Conservation (phyloP, 2,329 filamentous ascomycete genomes). For the Scorias spongiosa region DNA sequence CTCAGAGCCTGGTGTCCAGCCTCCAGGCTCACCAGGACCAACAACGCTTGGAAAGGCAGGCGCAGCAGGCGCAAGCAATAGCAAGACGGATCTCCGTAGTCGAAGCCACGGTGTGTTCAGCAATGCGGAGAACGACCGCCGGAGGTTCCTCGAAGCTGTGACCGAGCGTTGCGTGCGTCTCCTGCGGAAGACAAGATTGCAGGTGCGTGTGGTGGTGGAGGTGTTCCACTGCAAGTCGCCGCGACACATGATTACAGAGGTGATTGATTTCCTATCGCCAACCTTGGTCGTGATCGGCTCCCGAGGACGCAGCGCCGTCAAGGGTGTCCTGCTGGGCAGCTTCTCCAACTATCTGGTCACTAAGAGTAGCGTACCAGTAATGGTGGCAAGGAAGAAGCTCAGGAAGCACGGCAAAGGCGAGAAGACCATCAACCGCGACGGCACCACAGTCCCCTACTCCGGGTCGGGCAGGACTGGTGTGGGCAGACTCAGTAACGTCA, state of each 20-base stretch:
- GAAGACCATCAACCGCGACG: slow-evolving; percentile 25
- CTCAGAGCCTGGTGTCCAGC: slow-evolving; percentile 18
- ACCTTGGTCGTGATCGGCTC: slow-evolving; percentile 89
- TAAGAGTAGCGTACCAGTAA: slow-evolving; percentile 91
- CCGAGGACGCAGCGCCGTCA: slow-evolving; percentile 76
- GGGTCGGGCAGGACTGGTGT: slow-evolving; percentile 13
- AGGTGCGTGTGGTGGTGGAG: slow-evolving; percentile 86
- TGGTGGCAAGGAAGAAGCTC: slow-evolving; percentile 87
- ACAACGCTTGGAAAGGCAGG: slow-evolving; percentile 15
- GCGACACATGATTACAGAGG: slow-evolving; percentile 88
- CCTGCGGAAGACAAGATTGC: slow-evolving; percentile 76
- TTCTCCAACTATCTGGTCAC: slow-evolving; percentile 97
- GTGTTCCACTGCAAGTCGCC: slow-evolving; percentile 98
- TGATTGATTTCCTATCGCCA: slow-evolving; percentile 83
- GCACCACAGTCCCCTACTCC: slow-evolving; percentile 17
- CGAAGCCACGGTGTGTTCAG: slow-evolving; percentile 25
- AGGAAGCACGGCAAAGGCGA: slow-evolving; percentile 58
- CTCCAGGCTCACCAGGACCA: slow-evolving; percentile 14
- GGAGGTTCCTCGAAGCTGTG: slow-evolving; percentile 67
- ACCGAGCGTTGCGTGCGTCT: slow-evolving; percentile 73
- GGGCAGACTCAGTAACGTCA: slow-evolving; percentile 17
- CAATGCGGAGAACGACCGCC: slow-evolving; percentile 59
- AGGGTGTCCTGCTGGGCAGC: slow-evolving; percentile 86
- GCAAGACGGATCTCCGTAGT: slow-evolving; percentile 9
- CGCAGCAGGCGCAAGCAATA: slow-evolving; percentile 1